These are phyloP conservation scores for Aspergillus kassunensis DNA, from an alignment of 495 filamentous ascomycete genomes.

Conservation along the genomic window DNA sequence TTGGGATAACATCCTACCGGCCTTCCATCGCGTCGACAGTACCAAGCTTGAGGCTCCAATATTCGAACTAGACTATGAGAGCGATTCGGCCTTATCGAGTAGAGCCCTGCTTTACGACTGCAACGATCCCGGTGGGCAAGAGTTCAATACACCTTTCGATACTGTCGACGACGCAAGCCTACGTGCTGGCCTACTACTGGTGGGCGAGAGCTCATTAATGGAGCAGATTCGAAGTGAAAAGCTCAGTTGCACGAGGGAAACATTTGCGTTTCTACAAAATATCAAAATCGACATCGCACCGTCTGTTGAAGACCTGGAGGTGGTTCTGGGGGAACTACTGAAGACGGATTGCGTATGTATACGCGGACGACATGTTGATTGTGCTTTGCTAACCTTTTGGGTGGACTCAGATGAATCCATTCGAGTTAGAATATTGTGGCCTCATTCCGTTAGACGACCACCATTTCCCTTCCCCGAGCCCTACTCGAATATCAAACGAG, in stretches of 20 bases:
- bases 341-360: not conserved
- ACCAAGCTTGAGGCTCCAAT: slow-evolving; percentile 51
- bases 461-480: slow-evolving; percentile 20
- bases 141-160: not conserved
- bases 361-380: not conserved
- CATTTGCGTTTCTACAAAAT: slow-evolving; percentile 17
- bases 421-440: not conserved
- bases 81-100: slow-evolving; percentile 27
- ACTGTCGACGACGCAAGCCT: slow-evolving; percentile 14
- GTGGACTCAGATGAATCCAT: not conserved
- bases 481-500: slow-evolving; percentile 31
- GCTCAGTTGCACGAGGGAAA: slow-evolving; percentile 18
- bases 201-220: slow-evolving; percentile 24
- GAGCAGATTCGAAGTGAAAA: slow-evolving; percentile 23
- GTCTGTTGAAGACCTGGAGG: slow-evolving; percentile 4
- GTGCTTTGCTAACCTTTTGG: not conserved
- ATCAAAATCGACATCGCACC: not conserved
- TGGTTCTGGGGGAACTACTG: not conserved
- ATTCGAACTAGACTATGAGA: slow-evolving; percentile 46
- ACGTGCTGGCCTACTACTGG: slow-evolving; percentile 22
- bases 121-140: slow-evolving; percentile 34
- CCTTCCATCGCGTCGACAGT: slow-evolving; percentile 20
- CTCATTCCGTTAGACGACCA: slow-evolving; percentile 6
- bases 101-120: not conserved
- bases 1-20: slow-evolving; percentile 27